phyloP scores from a whole-genome alignment of 2,329 filamentous ascomycete species.

The Alternaria sp. region DNA sequence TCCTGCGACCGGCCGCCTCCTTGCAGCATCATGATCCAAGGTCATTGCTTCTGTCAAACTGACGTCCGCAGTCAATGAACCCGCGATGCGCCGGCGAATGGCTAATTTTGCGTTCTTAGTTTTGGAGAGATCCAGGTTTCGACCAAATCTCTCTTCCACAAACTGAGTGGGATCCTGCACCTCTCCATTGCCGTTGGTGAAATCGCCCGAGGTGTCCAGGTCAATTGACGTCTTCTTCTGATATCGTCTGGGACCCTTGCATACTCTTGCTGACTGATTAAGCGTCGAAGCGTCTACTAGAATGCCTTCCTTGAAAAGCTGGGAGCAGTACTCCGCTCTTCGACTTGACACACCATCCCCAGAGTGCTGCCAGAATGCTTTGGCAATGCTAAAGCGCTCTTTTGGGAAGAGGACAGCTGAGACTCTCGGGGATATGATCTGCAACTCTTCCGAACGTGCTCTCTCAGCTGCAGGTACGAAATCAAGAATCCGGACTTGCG shows the following conservation, averaged over 20 bases:
- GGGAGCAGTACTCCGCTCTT: slow-evolving; percentile 86
- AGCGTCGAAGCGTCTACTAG: slow-evolving; percentile 61
- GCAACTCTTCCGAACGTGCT: slow-evolving; percentile 56
- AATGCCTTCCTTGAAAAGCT: slow-evolving; percentile 74
- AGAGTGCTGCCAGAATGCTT: slow-evolving; percentile 96
- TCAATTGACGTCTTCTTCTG: slow-evolving; percentile 69
- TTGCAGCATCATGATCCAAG: slow-evolving; percentile 54
- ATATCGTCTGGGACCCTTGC: slow-evolving; percentile 82
- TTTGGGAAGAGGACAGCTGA: slow-evolving; percentile 72
- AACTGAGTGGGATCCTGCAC: slow-evolving; percentile 77
- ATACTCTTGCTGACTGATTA: slow-evolving; percentile 51
- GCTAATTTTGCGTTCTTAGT: slow-evolving; percentile 85
- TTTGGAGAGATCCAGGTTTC: slow-evolving; percentile 83
- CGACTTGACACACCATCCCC: slow-evolving; percentile 93
- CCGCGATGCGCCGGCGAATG: slow-evolving; percentile 86
- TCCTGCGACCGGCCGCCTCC: slow-evolving; percentile 60
- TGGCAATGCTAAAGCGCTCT: slow-evolving; percentile 75
- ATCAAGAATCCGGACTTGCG: slow-evolving; percentile 65
- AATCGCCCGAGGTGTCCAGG: slow-evolving; percentile 27
- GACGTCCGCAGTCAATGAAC: slow-evolving; percentile 76
- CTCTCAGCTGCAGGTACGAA: slow-evolving; percentile 69
- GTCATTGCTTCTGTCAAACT: slow-evolving; percentile 69
- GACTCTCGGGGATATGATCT: slow-evolving; percentile 55
- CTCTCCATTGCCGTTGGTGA: slow-evolving; percentile 46
- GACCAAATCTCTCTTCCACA: slow-evolving; percentile 91